A percentile compares a stretch with the other conserved stretches of the same genome.
These are phyloP conservation scores for Oryza officinalis DNA, from an alignment of 176 grass and related monocot species.

Conservation along the genomic window DNA sequence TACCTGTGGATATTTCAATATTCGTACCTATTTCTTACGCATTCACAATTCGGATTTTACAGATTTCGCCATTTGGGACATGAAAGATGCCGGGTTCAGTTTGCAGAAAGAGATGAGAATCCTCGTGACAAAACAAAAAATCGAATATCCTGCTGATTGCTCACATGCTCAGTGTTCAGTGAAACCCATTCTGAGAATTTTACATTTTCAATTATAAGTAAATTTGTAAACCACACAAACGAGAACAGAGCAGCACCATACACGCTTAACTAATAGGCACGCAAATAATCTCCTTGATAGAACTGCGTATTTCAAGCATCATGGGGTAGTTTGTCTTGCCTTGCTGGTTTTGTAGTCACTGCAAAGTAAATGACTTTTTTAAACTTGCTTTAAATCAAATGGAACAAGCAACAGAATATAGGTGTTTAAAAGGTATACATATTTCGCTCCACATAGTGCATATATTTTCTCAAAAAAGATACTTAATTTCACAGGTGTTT, in stretches of 20 bases:
- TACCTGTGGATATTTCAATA: neutral
- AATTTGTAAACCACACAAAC: conserved; percentile 11
- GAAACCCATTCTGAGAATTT: conserved; percentile 11
- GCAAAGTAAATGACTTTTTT: conserved; percentile 30
- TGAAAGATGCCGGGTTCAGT: neutral
- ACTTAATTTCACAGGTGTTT: neutral
- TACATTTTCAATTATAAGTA: conserved; percentile 21
- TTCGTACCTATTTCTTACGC: neutral
- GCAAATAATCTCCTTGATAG: neutral
- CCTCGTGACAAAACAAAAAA: neutral
- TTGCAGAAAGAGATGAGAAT: neutral
- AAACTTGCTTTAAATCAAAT: neutral
- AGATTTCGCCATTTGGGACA: neutral
- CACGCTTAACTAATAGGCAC: conserved; percentile 1
- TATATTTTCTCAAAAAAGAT: neutral
- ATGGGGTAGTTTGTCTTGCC: neutral
- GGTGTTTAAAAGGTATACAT: neutral
- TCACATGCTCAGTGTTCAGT: conserved; percentile 19
- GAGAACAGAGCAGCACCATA: neutral
- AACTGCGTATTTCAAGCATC: conserved; percentile 40
- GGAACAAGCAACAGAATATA: neutral
- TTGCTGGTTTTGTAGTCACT: conserved; percentile 15
- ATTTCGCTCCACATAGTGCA: neutral
- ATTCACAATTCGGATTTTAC: neutral
- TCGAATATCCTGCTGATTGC: neutral